A percentile compares a stretch with the other conserved stretches of the same genome.
Evolutionary conservation across 2,329 filamentous ascomycete species (phyloP).

Genomic region (Phoma sp.): DNA sequence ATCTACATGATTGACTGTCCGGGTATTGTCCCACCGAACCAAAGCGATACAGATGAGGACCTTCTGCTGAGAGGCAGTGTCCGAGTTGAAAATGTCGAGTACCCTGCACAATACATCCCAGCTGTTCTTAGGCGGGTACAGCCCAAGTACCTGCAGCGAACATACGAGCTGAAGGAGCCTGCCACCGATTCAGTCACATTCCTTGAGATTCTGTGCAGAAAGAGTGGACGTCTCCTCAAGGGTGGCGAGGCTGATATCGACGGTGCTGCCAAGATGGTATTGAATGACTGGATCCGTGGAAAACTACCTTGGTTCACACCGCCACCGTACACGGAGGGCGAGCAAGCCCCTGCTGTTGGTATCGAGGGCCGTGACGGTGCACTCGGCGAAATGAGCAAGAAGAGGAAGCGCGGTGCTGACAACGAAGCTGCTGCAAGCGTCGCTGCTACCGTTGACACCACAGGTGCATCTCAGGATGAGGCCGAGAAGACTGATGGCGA

Average conservation of each 20-base stretch:
- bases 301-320: constrained; percentile 97
- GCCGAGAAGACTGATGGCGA: constrained; percentile 38
- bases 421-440: constrained; percentile 36
- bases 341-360: constrained; percentile 46
- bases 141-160: constrained; percentile 86
- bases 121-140: constrained; percentile 83
- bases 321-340: constrained; percentile 64
- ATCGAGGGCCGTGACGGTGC: constrained; percentile 75
- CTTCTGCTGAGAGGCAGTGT: constrained; percentile 91
- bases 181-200: constrained; percentile 77
- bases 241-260: constrained; percentile 96
- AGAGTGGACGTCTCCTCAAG: constrained; percentile 83
- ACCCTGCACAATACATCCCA: constrained; percentile 94
- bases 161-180: constrained; percentile 87
- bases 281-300: constrained; percentile 94
- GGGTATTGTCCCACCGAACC: constrained; percentile 91
- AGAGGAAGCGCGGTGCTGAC: constrained; percentile 69
- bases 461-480: constrained; percentile 21
- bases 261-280: constrained; percentile 93
- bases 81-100: constrained; percentile 92
- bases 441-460: constrained; percentile 25
- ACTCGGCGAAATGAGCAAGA: constrained; percentile 82
- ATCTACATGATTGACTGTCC: constrained; percentile 97
- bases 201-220: constrained; percentile 84
- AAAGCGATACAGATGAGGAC: constrained; percentile 82